Evolutionary conservation across 129 eudicot species (phyloP).

Genomic region (Deinandra increscens): DNA sequence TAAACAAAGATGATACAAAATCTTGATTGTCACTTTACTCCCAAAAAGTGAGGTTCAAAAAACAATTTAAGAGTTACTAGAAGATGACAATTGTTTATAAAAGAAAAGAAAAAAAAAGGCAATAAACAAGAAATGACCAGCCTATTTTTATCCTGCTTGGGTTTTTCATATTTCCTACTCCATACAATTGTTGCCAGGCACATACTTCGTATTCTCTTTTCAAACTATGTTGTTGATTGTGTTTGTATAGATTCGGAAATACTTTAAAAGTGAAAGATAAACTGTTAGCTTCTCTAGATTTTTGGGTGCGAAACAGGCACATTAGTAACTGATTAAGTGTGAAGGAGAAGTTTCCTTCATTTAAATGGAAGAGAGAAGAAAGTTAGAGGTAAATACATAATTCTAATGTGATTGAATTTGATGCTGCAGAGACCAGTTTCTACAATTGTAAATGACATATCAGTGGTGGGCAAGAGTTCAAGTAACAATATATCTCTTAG

Average conservation of each 20-base stretch:
- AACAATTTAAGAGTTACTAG: too few species aligned
- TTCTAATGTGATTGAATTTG: slow-evolving; percentile 40
- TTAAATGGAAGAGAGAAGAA: neutral
- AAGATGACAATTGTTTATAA: too few species aligned
- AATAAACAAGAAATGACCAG: too few species aligned
- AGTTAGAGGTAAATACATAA: slow-evolving; percentile 13
- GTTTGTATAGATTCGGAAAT: slow-evolving; percentile 10
- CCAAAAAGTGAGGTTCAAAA: too few species aligned
- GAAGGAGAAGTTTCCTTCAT: neutral
- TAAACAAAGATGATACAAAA: too few species aligned
- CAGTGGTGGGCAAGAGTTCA: slow-evolving; percentile 25
- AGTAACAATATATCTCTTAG: slow-evolving; percentile 50
- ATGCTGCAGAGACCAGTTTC: slow-evolving; percentile 32
- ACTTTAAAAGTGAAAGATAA: neutral
- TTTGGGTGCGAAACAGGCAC: neutral
- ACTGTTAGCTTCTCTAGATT: neutral
- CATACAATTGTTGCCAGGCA: too few species aligned
- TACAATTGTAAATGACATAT: slow-evolving; percentile 21
- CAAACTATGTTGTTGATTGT: slow-evolving; percentile 14
- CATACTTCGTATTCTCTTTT: too few species aligned
- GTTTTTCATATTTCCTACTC: too few species aligned
- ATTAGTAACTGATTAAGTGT: neutral
- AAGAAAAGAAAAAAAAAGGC: too few species aligned
- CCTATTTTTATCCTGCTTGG: too few species aligned
- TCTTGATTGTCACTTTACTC: too few species aligned